phyloP scores from a whole-genome alignment of 2,329 filamentous ascomycete species.

The Fusarium sp. region DNA sequence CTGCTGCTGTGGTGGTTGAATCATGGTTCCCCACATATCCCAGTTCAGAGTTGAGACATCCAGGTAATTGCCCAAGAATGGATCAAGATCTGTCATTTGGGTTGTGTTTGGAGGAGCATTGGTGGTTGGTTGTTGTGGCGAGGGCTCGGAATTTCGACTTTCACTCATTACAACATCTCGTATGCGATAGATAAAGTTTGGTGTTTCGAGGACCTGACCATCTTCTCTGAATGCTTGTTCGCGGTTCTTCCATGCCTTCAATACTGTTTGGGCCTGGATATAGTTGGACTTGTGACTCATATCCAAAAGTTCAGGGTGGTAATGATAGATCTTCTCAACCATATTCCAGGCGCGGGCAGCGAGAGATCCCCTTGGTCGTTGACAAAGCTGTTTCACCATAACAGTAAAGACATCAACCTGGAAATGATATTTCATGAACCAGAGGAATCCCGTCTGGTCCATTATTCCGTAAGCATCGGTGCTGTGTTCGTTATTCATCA shows the following conservation, averaged over 20 bases:
- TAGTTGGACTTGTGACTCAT: slow-evolving; percentile 58
- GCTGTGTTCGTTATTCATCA: slow-evolving; percentile 62
- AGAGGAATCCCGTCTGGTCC: slow-evolving; percentile 61
- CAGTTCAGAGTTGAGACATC: slow-evolving; percentile 59
- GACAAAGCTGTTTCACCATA: slow-evolving; percentile 64
- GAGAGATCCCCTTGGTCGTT: slow-evolving; percentile 60
- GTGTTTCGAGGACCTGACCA: slow-evolving; percentile 55
- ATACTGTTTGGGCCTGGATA: slow-evolving; percentile 59
- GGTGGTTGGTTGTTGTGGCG: slow-evolving; percentile 42
- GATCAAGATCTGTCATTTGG: slow-evolving; percentile 53
- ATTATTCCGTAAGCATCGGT: slow-evolving; percentile 57
- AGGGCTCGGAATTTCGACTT: slow-evolving; percentile 45
- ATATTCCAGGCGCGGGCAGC: slow-evolving; percentile 65
- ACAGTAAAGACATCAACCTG: slow-evolving; percentile 67
- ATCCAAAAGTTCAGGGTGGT: slow-evolving; percentile 64
- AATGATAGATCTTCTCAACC: slow-evolving; percentile 59
- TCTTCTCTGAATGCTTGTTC: slow-evolving; percentile 55
- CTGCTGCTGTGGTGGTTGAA: slow-evolving; percentile 30
- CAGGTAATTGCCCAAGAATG: slow-evolving; percentile 57
- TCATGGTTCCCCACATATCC: slow-evolving; percentile 57
- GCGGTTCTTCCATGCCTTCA: slow-evolving; percentile 65
- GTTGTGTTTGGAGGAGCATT: slow-evolving; percentile 45
- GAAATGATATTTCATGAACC: slow-evolving; percentile 66
- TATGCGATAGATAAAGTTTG: slow-evolving; percentile 59
- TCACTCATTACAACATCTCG: slow-evolving; percentile 56